These are phyloP conservation scores for Tremellales sp. DNA, from an alignment of 1,284 basidiomycete species.

Conservation along the genomic window DNA sequence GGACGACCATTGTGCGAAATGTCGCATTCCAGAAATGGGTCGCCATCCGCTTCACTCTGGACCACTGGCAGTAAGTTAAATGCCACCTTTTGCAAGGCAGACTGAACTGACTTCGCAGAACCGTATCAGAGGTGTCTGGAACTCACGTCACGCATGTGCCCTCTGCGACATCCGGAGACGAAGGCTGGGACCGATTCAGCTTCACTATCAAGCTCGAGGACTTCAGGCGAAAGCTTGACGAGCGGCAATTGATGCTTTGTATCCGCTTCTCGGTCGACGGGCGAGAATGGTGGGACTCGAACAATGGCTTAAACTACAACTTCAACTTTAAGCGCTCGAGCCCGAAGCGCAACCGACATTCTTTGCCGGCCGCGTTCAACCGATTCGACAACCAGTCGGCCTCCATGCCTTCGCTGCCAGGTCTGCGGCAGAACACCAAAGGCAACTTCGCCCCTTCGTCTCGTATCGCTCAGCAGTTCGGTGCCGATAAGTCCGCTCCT, in stretches of 20 bases:
- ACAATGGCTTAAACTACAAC: constrained; percentile 49
- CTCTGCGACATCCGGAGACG: constrained; percentile 40
- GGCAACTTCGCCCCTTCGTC: constrained; percentile 7
- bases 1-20: constrained; percentile 53
- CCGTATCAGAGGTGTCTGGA: constrained; percentile 53
- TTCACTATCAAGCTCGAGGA: constrained; percentile 67
- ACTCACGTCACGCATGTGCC: constrained; percentile 49
- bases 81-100: background rate
- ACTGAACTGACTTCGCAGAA: constrained; percentile 33
- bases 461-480: background rate
- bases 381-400: constrained; percentile 10
- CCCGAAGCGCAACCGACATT: constrained; percentile 20
- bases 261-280: constrained; percentile 56
- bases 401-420: constrained; percentile 10
- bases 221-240: constrained; percentile 62
- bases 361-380: constrained; percentile 16
- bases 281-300: constrained; percentile 53
- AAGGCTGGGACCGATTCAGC: constrained; percentile 52
- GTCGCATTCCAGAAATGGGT: constrained; percentile 68
- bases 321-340: constrained; percentile 49
- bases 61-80: constrained; percentile 55
- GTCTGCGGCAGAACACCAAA: constrained; percentile 21
- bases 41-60: constrained; percentile 64
- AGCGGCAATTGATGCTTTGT: constrained; percentile 63
- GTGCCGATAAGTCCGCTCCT: background rate